phyloP scores from a whole-genome alignment of 73 alveolate genomes.

The Paramecium octaurelia region DNA sequence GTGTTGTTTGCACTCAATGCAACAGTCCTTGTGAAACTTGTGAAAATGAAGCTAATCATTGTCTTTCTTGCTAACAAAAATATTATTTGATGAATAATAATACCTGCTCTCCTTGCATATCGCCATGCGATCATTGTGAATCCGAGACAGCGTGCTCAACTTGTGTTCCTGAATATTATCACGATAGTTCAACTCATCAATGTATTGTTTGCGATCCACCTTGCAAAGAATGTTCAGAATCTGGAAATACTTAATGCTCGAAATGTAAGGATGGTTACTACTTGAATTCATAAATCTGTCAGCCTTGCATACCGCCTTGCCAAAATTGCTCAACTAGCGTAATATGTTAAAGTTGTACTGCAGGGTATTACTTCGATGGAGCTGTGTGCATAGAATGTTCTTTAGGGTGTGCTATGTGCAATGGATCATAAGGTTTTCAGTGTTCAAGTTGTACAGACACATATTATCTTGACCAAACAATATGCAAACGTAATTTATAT shows the following conservation, averaged over 20 bases:
- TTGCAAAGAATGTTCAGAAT: background rate
- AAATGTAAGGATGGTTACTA: background rate
- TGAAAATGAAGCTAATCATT: background rate
- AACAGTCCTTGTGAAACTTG: constrained; percentile 39
- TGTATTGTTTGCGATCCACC: background rate
- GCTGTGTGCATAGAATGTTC: background rate
- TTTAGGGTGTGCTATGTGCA: background rate
- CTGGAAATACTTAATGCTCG: background rate
- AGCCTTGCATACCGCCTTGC: background rate
- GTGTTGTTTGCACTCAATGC: background rate
- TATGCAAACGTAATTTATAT: background rate
- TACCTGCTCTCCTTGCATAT: background rate
- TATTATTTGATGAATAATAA: background rate
- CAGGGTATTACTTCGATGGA: background rate
- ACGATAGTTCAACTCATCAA: background rate
- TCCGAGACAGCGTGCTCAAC: background rate
- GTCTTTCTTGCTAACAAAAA: background rate
- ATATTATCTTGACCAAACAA: background rate
- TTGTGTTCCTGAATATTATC: background rate
- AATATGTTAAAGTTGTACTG: background rate
- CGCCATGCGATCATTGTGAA: background rate
- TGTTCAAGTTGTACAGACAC: background rate
- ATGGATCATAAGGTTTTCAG: background rate
- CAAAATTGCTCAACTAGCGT: background rate
- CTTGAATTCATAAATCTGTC: background rate